phyloP scores from a whole-genome alignment of 164 flowering plant genomes.

The Vitis riparia region DNA sequence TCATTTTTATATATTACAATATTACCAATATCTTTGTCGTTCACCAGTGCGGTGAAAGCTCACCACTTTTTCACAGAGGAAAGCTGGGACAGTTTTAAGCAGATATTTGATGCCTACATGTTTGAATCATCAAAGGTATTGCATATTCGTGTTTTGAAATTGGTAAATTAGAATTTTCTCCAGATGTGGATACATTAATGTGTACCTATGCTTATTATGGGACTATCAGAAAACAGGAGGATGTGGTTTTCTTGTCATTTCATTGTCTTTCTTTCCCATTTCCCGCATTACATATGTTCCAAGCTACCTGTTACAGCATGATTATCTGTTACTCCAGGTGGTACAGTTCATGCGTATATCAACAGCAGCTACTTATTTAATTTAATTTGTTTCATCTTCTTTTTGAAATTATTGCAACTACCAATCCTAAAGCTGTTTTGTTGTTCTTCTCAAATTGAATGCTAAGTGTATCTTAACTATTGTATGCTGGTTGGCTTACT shows the following conservation, averaged over 20 bases:
- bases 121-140: constrained; percentile 87
- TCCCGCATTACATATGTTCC: not conserved
- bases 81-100: constrained; percentile 83
- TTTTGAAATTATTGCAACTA: not conserved
- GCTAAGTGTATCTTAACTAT: too few relatives aligned
- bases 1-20: constrained; percentile 20
- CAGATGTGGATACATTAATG: not conserved
- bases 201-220: not conserved
- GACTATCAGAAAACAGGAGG: not conserved
- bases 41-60: constrained; percentile 83
- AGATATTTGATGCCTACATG: constrained; percentile 85
- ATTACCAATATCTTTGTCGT: constrained; percentile 26
- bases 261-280: not conserved
- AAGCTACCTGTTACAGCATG: not conserved
- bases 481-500: not conserved
- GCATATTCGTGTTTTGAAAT: not conserved
- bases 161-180: not conserved
- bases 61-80: constrained; percentile 89
- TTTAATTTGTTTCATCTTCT: not conserved
- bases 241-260: not conserved
- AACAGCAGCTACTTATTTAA: not conserved
- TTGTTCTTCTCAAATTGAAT: too few relatives aligned
- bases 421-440: not conserved
- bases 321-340: not conserved
- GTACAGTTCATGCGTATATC: not conserved